Evolutionary conservation across 2,329 filamentous ascomycete species (phyloP), one percentile per base, ranked within the genome.

Genomic region (Cordyceps javanica): DNA sequence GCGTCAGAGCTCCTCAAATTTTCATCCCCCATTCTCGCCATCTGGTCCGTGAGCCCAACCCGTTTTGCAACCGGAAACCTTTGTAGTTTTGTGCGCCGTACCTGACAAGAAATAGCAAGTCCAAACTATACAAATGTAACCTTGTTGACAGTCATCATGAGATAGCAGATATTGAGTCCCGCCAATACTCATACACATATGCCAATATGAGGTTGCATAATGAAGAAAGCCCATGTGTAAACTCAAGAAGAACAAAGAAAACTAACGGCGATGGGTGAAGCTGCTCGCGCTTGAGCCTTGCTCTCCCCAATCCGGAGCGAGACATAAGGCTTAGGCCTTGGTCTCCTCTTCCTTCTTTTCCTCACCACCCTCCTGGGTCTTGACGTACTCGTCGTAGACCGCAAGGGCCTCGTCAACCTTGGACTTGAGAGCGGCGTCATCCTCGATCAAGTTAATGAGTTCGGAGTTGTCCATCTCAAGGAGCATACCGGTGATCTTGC

Each of bases 401-500:
- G 85, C 90, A 72, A 99, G 88, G 65, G 94, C 94, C 80, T 99
- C 94, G 61, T 96, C 91, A 60, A 99, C 94, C 88, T 99, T 99
- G 74, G 87, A 85, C 72, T 91, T 90, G 60, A 99, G 88, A 71
- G 92, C 90, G 66, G 79, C 77, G 49, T 97, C 91, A 70, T 97
- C 91, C 72, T 93, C 90, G 65, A 96, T 91, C 63, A 92, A 96
- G 77, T 90, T 90, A 71, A 99, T 83, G 67, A 99, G 81, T 80
- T 99, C 94, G 59, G 82, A 73, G 77, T 97, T 97, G 69, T 97
- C 94, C 94, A 99, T 99, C 84, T 99, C 94, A 68, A 99, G 78
- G 68, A 99, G 88, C 94, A 99, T 99, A 77, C 94, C 94, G 61
- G 94, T 99, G 75, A 99, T 97, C 87, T 99, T 99, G 72, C 94